These are phyloP conservation scores for Syzygium aqueum DNA, from an alignment of 345 rosid genomes.

Conservation along the genomic window DNA sequence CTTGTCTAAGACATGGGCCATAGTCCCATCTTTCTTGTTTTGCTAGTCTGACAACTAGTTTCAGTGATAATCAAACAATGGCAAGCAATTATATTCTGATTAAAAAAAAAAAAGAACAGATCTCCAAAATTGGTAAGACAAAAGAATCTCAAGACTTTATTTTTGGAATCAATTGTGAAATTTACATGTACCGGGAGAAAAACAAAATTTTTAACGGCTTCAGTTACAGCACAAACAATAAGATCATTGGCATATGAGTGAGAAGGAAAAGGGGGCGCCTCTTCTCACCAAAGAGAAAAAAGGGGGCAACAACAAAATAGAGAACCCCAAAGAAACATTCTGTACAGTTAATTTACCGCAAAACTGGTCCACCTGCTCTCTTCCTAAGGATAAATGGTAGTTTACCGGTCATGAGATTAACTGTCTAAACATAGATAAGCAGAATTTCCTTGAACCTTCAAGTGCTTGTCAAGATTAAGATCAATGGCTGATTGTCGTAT, in stretches of 20 bases:
- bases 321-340: background rate
- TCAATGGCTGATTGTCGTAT: background rate
- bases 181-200: background rate
- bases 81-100: background rate
- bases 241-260: conserved; percentile 1
- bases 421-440: background rate
- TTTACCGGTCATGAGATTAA: background rate
- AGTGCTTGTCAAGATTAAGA: background rate
- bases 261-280: conserved; percentile 26
- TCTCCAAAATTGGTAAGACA: background rate
- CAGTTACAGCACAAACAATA: background rate
- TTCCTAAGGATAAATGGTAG: background rate
- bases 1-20: background rate
- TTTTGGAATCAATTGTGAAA: background rate
- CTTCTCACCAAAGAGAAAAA: conserved; percentile 15
- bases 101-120: background rate
- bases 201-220: background rate
- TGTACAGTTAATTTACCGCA: background rate
- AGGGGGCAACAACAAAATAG: background rate
- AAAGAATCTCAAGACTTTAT: background rate
- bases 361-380: background rate
- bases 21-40: background rate
- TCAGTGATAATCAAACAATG: background rate
- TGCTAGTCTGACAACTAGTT: background rate
- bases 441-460: background rate